Conservation (phyloP, 148 eudicot species). For the Linanthus parryae region DNA sequence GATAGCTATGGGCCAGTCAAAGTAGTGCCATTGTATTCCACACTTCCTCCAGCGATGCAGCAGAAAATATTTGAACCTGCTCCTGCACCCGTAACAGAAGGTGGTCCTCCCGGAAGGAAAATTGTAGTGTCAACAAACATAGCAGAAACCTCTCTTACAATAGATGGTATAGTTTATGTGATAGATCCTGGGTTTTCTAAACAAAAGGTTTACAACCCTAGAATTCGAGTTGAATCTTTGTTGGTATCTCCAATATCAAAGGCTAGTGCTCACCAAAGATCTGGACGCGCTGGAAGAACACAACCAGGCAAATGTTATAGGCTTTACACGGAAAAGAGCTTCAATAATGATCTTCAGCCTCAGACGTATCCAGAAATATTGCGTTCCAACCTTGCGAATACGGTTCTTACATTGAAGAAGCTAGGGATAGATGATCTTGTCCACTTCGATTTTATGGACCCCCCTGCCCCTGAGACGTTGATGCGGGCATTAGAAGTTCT, state of each 20-base stretch:
- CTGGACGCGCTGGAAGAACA: slow-evolving; percentile 83
- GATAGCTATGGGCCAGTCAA: slow-evolving; percentile 22
- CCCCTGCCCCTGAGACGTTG: slow-evolving; percentile 88
- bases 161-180: slow-evolving; percentile 67
- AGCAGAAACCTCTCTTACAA: slow-evolving; percentile 70
- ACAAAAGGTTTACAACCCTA: slow-evolving; percentile 65
- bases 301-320: slow-evolving; percentile 74
- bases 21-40: slow-evolving; percentile 22
- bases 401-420: slow-evolving; percentile 79
- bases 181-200: slow-evolving; percentile 73
- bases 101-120: slow-evolving; percentile 73
- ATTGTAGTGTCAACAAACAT: slow-evolving; percentile 71
- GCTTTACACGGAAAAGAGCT: slow-evolving; percentile 73
- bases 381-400: slow-evolving; percentile 84
- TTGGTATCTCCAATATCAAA: slow-evolving; percentile 74
- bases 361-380: slow-evolving; percentile 88
- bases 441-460: slow-evolving; percentile 95
- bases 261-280: slow-evolving; percentile 76
- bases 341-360: slow-evolving; percentile 70
- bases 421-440: slow-evolving; percentile 90
- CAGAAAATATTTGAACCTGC: slow-evolving; percentile 30
- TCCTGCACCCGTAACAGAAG: slow-evolving; percentile 36
- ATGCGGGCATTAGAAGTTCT: slow-evolving; percentile 85
- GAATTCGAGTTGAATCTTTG: slow-evolving; percentile 70
- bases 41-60: slow-evolving; percentile 31